These are phyloP conservation scores for Colletotrichum sp. DNA, from an alignment of 2,329 filamentous ascomycete species.

Conservation along the genomic window DNA sequence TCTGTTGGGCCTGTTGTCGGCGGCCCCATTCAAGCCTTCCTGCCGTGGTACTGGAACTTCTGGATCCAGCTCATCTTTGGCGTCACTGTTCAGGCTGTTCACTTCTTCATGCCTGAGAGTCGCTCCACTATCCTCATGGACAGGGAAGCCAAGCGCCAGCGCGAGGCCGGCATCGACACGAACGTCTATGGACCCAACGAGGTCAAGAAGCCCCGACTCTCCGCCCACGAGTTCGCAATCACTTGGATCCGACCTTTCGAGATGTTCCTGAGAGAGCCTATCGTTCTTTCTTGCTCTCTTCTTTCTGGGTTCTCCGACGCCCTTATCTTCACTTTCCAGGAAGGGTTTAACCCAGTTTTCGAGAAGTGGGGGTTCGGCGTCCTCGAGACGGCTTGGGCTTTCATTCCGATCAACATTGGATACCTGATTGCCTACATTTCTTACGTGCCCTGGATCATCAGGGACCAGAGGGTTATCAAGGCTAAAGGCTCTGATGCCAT, in stretches of 20 bases:
- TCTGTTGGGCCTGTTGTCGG: slow-evolving; percentile 60
- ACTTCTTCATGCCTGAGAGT: slow-evolving; percentile 63
- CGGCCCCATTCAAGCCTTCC: slow-evolving; percentile 52
- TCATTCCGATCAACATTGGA: slow-evolving; percentile 39
- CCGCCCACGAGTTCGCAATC: slow-evolving; percentile 44
- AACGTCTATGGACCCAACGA: slow-evolving; percentile 54
- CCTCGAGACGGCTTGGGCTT: slow-evolving; percentile 23
- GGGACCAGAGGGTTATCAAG: slow-evolving; percentile 36
- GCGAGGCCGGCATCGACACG: slow-evolving; percentile 47
- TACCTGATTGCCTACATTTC: slow-evolving; percentile 65
- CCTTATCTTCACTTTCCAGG: slow-evolving; percentile 71
- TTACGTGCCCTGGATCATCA: slow-evolving; percentile 59
- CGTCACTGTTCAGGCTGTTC: slow-evolving; percentile 51
- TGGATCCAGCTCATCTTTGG: slow-evolving; percentile 67
- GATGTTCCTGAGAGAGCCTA: slow-evolving; percentile 70
- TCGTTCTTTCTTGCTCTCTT: slow-evolving; percentile 65
- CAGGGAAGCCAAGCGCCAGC: slow-evolving; percentile 59
- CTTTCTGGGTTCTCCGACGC: slow-evolving; percentile 69
- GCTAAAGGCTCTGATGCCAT: slow-evolving; percentile 47
- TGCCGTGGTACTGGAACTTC: slow-evolving; percentile 64
- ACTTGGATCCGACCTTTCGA: slow-evolving; percentile 67
- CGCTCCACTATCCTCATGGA: slow-evolving; percentile 63
- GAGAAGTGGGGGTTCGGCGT: slow-evolving; percentile 62
- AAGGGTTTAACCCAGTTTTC: slow-evolving; percentile 66
- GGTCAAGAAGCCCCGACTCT: slow-evolving; percentile 41